Evolutionary conservation across 208 protist genomes (phyloP).

Genomic region (Leishmania gerbilli): DNA sequence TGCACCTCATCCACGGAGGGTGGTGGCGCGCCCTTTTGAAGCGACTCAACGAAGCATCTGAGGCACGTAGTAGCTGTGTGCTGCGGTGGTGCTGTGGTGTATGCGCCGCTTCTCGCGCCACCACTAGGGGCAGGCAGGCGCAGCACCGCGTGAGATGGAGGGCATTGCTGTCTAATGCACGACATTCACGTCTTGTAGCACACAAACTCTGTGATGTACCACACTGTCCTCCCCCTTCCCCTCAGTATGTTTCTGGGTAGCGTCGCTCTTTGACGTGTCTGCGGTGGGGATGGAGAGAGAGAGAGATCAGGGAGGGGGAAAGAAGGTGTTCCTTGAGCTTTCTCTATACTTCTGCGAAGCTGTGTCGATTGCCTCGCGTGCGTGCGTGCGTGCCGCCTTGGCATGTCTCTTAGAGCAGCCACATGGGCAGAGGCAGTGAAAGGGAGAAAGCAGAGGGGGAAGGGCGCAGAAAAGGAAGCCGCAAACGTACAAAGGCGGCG

Average conservation of each 20-base stretch:
- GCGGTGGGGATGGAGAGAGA: neutral
- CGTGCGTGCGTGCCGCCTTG: neutral
- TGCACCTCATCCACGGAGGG: neutral
- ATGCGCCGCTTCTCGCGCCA: neutral
- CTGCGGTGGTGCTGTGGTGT: neutral
- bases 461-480: neutral
- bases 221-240: neutral
- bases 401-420: neutral
- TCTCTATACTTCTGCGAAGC: neutral
- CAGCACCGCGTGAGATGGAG: conserved; percentile 4
- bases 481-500: neutral
- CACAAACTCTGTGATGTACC: neutral
- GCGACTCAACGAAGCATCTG: conserved; percentile 9
- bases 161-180: neutral
- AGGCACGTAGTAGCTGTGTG: conserved; percentile 1
- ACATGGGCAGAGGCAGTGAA: neutral
- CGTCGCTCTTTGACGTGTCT: neutral
- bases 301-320: neutral
- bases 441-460: neutral
- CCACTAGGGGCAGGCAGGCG: neutral
- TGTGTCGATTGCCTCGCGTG: neutral
- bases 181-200: neutral
- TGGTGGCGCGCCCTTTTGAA: neutral
- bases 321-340: neutral
- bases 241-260: neutral